A percentile compares a stretch with the other conserved stretches of the same genome.
phyloP scores from a whole-genome alignment of 345 rosid genomes.

The Eutrema yunnanense region DNA sequence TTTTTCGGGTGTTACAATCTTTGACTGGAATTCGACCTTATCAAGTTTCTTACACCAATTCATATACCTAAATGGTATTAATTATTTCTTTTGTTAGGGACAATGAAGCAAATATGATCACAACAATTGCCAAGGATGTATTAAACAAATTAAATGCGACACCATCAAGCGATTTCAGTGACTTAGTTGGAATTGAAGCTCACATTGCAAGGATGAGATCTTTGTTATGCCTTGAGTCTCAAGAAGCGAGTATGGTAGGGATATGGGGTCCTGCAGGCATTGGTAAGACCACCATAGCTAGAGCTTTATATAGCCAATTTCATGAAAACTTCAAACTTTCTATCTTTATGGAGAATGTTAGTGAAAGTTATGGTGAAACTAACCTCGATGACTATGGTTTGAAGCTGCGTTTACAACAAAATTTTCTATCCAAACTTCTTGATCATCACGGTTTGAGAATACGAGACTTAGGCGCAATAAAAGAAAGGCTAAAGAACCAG shows the following conservation, averaged over 20 bases:
- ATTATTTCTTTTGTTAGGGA: background rate
- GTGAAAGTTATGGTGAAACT: background rate
- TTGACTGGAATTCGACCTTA: background rate
- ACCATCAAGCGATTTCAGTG: background rate
- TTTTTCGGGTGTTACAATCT: no score
- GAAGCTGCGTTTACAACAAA: background rate
- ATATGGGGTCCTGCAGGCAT: background rate
- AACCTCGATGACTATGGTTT: background rate
- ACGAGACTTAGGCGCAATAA: background rate
- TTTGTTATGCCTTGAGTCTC: background rate
- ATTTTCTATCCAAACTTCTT: background rate
- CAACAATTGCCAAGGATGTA: background rate
- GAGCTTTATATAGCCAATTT: background rate
- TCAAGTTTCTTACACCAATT: background rate
- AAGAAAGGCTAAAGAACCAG: background rate
- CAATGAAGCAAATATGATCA: background rate
- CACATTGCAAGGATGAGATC: background rate
- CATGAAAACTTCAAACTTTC: background rate
- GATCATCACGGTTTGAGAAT: background rate
- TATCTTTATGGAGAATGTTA: background rate
- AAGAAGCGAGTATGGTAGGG: background rate
- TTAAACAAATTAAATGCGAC: background rate
- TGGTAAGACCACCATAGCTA: background rate
- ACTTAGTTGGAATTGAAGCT: background rate
- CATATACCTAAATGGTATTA: background rate